Evolutionary conservation across 345 rosid genomes (phyloP).

Genomic region (Ceriops decandra): DNA sequence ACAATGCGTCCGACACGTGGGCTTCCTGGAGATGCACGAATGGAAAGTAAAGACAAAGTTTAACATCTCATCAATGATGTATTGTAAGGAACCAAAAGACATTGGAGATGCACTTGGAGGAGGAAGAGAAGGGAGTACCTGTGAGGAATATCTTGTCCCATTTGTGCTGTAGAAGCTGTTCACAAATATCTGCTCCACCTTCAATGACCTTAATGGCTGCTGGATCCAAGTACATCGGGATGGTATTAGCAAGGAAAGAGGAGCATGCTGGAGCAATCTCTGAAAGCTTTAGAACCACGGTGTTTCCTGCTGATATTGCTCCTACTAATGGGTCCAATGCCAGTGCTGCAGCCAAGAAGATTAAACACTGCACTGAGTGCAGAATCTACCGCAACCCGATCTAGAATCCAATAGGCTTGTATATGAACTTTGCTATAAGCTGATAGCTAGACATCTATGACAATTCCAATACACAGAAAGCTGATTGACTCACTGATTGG

Average conservation of each 20-base stretch:
- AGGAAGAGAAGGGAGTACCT: conserved; percentile 33
- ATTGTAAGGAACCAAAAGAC: background rate
- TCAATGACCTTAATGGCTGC: conserved; percentile 62
- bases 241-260: conserved; percentile 46
- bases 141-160: conserved; percentile 97
- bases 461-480: background rate
- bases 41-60: background rate
- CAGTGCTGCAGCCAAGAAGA: conserved; percentile 48
- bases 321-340: conserved; percentile 77
- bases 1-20: conserved; percentile 58
- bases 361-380: background rate
- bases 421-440: no score
- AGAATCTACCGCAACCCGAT: no score
- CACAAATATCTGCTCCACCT: conserved; percentile 57
- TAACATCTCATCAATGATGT: no score
- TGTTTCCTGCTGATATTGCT: conserved; percentile 90
- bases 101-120: background rate
- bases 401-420: no score
- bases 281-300: conserved; percentile 69
- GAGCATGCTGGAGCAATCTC: conserved; percentile 62
- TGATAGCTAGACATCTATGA: no score
- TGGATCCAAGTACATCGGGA: conserved; percentile 65
- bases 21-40: conserved; percentile 48
- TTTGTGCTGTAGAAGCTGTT: conserved; percentile 54
- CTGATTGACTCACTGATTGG: conserved; percentile 60